Percentiles rank a stretch among this genome's conserved stretches.
Conservation (phyloP, 768 basidiomycete genomes). For the Sistotremastrum suecicum region DNA sequence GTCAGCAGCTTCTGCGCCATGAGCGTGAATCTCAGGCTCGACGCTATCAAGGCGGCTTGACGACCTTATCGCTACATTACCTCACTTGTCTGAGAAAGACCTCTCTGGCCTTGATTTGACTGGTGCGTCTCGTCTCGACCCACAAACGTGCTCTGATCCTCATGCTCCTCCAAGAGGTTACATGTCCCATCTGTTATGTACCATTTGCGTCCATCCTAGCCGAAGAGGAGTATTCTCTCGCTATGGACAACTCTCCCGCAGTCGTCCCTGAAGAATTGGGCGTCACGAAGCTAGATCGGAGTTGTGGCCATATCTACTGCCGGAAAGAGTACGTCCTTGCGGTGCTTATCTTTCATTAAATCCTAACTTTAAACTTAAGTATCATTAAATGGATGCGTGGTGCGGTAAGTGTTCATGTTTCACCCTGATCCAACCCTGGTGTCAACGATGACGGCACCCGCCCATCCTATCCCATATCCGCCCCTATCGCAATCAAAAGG, state of each 20-base stretch:
- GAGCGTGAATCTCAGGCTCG: neutral
- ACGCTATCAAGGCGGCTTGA: slow-evolving; percentile 9
- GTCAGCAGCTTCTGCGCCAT: neutral
- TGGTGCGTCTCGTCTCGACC: neutral
- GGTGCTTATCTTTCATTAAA: slow-evolving; percentile 1
- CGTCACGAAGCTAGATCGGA: slow-evolving; percentile 50
- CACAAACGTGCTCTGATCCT: neutral
- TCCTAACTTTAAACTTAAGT: slow-evolving; percentile 20
- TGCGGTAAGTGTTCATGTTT: slow-evolving; percentile 27
- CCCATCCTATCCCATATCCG: too few relatives aligned
- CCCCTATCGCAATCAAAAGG: too few relatives aligned
- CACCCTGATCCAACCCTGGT: neutral
- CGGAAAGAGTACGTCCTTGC: slow-evolving; percentile 51
- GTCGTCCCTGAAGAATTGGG: slow-evolving; percentile 56
- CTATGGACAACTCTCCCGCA: slow-evolving; percentile 62
- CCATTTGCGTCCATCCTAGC: slow-evolving; percentile 53
- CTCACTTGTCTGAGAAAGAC: slow-evolving; percentile 36
- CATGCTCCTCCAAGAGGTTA: slow-evolving; percentile 32
- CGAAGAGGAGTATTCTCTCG: slow-evolving; percentile 59
- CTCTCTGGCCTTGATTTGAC: slow-evolving; percentile 22
- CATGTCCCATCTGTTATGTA: slow-evolving; percentile 65
- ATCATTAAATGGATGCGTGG: slow-evolving; percentile 49
- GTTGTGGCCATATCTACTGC: slow-evolving; percentile 56
- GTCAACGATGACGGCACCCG: too few relatives aligned
- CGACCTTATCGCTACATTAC: slow-evolving; percentile 31